Evolutionary conservation across 164 flowering plant species (phyloP).

Genomic region (Aristolochia contorta): DNA sequence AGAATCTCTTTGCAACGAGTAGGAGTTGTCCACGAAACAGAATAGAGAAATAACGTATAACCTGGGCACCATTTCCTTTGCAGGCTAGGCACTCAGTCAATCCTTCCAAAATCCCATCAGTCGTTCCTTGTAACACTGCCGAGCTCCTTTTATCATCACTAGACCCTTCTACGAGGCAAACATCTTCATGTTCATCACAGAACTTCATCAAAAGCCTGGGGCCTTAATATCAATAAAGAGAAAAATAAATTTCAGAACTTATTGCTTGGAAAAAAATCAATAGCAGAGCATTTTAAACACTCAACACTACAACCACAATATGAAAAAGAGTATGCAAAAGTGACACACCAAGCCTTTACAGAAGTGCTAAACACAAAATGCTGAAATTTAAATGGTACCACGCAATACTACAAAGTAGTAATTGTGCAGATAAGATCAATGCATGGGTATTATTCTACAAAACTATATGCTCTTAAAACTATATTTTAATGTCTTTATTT

Average conservation of each 20-base stretch:
- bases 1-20: neutral
- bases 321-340: neutral
- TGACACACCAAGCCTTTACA: neutral
- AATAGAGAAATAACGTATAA: conserved; percentile 8
- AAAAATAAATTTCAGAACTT: neutral
- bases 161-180: conserved; percentile 14
- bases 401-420: neutral
- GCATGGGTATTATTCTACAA: neutral
- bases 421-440: neutral
- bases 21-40: neutral
- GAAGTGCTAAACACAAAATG: neutral
- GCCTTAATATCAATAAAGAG: conserved; percentile 37
- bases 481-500: no score
- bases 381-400: neutral
- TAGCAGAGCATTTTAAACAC: neutral
- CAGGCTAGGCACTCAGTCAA: conserved; percentile 66
- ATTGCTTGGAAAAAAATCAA: neutral
- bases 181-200: conserved; percentile 28
- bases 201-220: conserved; percentile 49
- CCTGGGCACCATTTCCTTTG: conserved; percentile 45
- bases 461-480: neutral
- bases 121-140: conserved; percentile 17
- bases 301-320: neutral
- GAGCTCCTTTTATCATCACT: conserved; percentile 10
- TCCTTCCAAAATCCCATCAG: conserved; percentile 43